A percentile compares a stretch with the other conserved stretches of the same genome.
phyloP scores from a whole-genome alignment of 305 asterid species.

The Petunia hybrid region DNA sequence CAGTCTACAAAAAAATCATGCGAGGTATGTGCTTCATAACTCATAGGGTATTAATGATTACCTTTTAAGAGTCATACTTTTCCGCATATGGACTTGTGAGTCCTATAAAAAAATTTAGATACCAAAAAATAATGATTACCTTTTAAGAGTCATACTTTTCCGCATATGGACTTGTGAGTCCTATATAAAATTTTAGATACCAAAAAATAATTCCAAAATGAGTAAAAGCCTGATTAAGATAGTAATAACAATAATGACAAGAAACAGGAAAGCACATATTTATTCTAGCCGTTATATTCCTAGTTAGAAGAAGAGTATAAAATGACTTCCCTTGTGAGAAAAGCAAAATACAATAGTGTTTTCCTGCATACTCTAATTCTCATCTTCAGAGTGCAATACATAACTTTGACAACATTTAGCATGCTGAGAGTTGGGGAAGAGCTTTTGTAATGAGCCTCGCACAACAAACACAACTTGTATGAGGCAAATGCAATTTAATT shows the following conservation, averaged over 20 bases:
- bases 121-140: neutral
- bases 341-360: too few relatives aligned
- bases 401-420: too few relatives aligned
- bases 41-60: constrained; percentile 9
- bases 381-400: too few relatives aligned
- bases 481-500: too few relatives aligned
- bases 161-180: neutral
- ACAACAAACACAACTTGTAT: too few relatives aligned
- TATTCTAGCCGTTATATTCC: too few relatives aligned
- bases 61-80: neutral
- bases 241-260: neutral
- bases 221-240: constrained; percentile 2
- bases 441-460: too few relatives aligned
- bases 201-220: constrained; percentile 1
- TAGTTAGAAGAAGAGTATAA: too few relatives aligned
- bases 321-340: too few relatives aligned
- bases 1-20: constrained; percentile 44
- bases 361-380: too few relatives aligned
- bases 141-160: neutral
- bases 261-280: too few relatives aligned
- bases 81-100: neutral
- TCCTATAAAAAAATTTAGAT: neutral
- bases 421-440: too few relatives aligned
- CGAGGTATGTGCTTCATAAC: constrained; percentile 60
- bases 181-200: neutral